Evolutionary conservation across 352 stramenopile genomes (phyloP).

Genomic region (Globisporangium recalcitrans): DNA sequence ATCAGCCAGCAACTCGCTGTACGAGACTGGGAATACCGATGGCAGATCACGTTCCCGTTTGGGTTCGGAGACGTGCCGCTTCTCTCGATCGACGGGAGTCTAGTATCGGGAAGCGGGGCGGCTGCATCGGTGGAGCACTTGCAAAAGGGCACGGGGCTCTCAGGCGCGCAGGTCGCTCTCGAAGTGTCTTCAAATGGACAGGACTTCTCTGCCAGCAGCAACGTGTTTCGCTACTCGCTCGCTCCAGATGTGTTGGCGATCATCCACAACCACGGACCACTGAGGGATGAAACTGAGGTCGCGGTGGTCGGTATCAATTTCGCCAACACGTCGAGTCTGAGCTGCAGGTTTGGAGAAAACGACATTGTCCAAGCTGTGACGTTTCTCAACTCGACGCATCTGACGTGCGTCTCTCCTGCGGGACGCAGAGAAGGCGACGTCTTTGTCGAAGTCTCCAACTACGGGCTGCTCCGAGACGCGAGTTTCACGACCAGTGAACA

Average conservation of each 20-base stretch:
- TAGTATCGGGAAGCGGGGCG: conserved; percentile 18
- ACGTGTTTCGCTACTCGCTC: conserved; percentile 67
- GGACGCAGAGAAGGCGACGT: conserved; percentile 26
- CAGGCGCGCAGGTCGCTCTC: conserved; percentile 67
- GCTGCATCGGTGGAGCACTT: conserved; percentile 16
- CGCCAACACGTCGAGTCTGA: conserved; percentile 52
- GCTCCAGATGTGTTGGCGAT: conserved; percentile 53
- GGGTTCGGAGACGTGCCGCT: conserved; percentile 30
- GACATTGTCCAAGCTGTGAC: conserved; percentile 33
- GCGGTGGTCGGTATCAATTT: conserved; percentile 73
- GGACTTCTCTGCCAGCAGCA: conserved; percentile 55
- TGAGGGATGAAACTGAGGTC: conserved; percentile 81
- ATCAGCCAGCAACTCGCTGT: conserved; percentile 31
- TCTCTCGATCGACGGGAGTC: conserved; percentile 11
- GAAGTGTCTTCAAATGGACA: conserved; percentile 86
- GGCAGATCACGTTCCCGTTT: conserved; percentile 37
- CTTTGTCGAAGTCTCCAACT: conserved; percentile 69
- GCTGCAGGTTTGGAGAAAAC: conserved; percentile 59
- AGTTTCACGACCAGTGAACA: conserved; percentile 35
- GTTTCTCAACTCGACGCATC: conserved; percentile 57
- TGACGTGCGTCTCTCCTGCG: conserved; percentile 71
- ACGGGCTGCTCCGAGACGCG: conserved; percentile 28
- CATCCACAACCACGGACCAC: conserved; percentile 66
- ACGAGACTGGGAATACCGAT: conserved; percentile 32
- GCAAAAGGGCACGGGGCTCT: conserved; percentile 34